Evolutionary conservation across 2,329 filamentous ascomycete species (phyloP).

Genomic region (Aspergillus spinulosporus): DNA sequence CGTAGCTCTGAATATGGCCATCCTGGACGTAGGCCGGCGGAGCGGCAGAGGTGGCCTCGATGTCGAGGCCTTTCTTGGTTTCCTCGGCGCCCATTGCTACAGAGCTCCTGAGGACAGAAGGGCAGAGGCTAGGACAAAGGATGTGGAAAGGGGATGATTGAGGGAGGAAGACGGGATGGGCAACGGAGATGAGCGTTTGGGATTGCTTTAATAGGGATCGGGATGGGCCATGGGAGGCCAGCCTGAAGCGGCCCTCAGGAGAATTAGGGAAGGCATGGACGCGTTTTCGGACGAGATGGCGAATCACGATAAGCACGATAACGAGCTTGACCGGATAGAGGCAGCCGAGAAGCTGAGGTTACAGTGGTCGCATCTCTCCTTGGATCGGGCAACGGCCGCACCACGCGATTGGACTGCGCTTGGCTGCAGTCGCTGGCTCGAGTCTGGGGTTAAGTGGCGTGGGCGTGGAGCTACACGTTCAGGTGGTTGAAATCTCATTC

Average conservation of each 20-base stretch:
- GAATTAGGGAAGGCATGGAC: slow-evolving; percentile 5
- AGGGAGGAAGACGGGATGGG: background rate
- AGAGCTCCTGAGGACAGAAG: background rate
- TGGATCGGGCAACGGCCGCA: slow-evolving; percentile 14
- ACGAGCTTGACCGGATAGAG: slow-evolving; percentile 3
- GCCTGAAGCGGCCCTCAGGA: background rate
- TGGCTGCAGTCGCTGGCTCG: background rate
- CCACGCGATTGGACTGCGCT: slow-evolving; percentile 2
- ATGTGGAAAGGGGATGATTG: background rate
- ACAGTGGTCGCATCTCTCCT: slow-evolving; percentile 12
- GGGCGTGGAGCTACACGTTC: background rate
- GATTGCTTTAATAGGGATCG: slow-evolving; percentile 8
- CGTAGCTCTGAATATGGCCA: slow-evolving; percentile 6
- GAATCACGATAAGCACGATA: slow-evolving; percentile 9
- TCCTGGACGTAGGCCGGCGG: slow-evolving; percentile 16
- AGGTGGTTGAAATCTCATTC: background rate
- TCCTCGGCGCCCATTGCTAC: slow-evolving; percentile 13
- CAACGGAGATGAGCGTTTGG: slow-evolving; percentile 1
- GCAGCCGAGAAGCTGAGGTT: slow-evolving; percentile 19
- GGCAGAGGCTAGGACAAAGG: background rate
- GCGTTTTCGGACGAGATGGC: background rate
- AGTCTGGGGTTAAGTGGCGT: background rate
- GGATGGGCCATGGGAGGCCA: background rate
- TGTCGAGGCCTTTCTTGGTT: slow-evolving; percentile 11
- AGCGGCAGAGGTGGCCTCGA: background rate